phyloP scores from a whole-genome alignment of 805 yeast species.

The Candida cerambycidarum region DNA sequence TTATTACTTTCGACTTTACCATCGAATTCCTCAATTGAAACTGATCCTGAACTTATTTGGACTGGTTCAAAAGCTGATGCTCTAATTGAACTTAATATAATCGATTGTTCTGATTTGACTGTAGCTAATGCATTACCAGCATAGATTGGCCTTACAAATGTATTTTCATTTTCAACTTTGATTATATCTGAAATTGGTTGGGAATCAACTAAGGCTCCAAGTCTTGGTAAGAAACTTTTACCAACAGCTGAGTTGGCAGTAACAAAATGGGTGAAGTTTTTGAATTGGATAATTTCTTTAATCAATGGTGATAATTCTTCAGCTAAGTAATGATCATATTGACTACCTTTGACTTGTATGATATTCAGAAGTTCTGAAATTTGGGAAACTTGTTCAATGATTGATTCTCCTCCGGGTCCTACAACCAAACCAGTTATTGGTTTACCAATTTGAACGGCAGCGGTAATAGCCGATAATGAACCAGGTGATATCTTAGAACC shows the following conservation, averaged over 20 bases:
- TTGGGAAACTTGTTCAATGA: conserved; percentile 50
- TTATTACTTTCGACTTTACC: conserved; percentile 32
- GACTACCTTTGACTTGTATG: conserved; percentile 54
- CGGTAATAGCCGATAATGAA: conserved; percentile 69
- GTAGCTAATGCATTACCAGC: conserved; percentile 94
- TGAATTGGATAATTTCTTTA: conserved; percentile 42
- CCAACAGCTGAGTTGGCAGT: conserved; percentile 86
- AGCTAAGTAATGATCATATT: conserved; percentile 71
- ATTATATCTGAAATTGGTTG: conserved; percentile 88
- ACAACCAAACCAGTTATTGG: conserved; percentile 78
- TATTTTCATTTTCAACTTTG: conserved; percentile 60
- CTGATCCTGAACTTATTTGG: conserved; percentile 34
- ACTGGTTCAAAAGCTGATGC: conserved; percentile 67
- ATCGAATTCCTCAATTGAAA: conserved; percentile 51
- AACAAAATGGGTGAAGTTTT: conserved; percentile 67
- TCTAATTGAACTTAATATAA: conserved; percentile 75
- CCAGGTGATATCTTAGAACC: conserved; percentile 60
- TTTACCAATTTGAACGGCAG: conserved; percentile 73
- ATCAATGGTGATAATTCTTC: conserved; percentile 77
- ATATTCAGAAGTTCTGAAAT: conserved; percentile 56
- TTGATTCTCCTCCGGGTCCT: conserved; percentile 57
- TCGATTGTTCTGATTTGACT: conserved; percentile 65
- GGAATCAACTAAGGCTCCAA: conserved; percentile 78
- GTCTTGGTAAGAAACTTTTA: conserved; percentile 80
- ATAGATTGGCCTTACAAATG: conserved; percentile 90